phyloP scores from a whole-genome alignment of 805 yeast genomes.

The Gaillardinia entomophila region DNA sequence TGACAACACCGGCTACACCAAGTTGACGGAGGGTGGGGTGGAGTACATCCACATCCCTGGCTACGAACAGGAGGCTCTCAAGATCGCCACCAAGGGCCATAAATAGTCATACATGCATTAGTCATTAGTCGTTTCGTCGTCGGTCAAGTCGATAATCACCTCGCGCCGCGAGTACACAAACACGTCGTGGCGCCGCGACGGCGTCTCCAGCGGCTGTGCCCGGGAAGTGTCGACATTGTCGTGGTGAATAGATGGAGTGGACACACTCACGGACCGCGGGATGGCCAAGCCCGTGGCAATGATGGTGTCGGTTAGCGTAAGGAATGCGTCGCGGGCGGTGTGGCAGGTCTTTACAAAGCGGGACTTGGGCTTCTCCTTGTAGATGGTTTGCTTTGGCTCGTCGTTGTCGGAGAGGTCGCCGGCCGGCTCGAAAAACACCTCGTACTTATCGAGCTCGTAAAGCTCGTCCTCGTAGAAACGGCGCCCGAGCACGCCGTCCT shows the following conservation, averaged over 20 bases:
- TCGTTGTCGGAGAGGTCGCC: conserved; percentile 6
- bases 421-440: conserved; percentile 33
- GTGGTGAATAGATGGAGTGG: conserved; percentile 9
- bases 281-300: conserved; percentile 56
- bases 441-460: conserved; percentile 34
- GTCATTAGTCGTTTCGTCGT: conserved; percentile 5
- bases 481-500: conserved; percentile 70
- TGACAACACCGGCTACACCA: conserved; percentile 58
- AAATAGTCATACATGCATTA: conserved; percentile 6
- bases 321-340: conserved; percentile 30
- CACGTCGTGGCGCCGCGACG: conserved; percentile 14
- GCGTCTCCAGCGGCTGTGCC: neutral
- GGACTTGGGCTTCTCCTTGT: neutral
- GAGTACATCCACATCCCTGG: conserved; percentile 82
- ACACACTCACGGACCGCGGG: conserved; percentile 43
- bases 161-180: conserved; percentile 34
- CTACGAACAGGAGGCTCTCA: conserved; percentile 61
- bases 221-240: conserved; percentile 5
- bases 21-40: conserved; percentile 52
- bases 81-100: conserved; percentile 74
- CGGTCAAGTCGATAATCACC: conserved; percentile 23
- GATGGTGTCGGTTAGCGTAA: conserved; percentile 45
- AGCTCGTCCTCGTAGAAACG: conserved; percentile 66
- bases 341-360: conserved; percentile 1
- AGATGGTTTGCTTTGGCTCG: neutral